These are phyloP conservation scores for Gardenia jasminoides DNA, from an alignment of 257 asterid genomes.

Conservation along the genomic window DNA sequence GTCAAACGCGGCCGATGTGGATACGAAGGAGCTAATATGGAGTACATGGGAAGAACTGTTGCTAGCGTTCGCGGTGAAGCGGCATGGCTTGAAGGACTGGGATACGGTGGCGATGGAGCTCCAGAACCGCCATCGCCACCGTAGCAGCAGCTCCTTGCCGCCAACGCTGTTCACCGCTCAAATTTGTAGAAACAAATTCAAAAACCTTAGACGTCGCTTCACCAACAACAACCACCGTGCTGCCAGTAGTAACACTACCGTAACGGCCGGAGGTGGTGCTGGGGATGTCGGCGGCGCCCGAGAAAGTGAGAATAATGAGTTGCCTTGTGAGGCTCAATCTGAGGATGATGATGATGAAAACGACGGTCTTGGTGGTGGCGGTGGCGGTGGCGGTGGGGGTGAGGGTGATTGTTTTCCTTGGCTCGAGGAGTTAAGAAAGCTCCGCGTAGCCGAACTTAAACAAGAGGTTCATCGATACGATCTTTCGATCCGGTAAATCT, in stretches of 20 bases:
- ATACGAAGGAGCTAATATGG: constrained; percentile 22
- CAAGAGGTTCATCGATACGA: constrained; percentile 39
- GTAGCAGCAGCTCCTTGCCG: constrained; percentile 7
- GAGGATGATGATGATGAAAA: constrained; percentile 11
- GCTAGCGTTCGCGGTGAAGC: constrained; percentile 43
- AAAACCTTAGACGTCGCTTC: constrained; percentile 35
- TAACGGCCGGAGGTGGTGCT: neutral
- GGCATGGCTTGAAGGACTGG: constrained; percentile 45
- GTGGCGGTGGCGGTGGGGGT: neutral
- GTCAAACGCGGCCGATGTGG: constrained; percentile 24
- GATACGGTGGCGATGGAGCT: constrained; percentile 44
- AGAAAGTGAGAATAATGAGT: neutral
- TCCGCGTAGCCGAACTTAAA: constrained; percentile 39
- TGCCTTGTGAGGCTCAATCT: neutral
- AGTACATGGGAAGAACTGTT: constrained; percentile 46
- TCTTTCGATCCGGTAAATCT: constrained; percentile 39
- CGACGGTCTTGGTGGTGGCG: neutral
- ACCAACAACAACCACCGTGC: constrained; percentile 9
- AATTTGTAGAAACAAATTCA: constrained; percentile 32
- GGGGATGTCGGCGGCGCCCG: neutral
- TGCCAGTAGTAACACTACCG: neutral
- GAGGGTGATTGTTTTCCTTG: constrained; percentile 20
- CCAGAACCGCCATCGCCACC: constrained; percentile 24
- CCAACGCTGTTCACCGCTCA: constrained; percentile 22
- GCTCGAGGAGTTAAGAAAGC: constrained; percentile 40